Evolutionary conservation across 306 rosid genomes (phyloP).

Genomic region (Bauhinia variegata): DNA sequence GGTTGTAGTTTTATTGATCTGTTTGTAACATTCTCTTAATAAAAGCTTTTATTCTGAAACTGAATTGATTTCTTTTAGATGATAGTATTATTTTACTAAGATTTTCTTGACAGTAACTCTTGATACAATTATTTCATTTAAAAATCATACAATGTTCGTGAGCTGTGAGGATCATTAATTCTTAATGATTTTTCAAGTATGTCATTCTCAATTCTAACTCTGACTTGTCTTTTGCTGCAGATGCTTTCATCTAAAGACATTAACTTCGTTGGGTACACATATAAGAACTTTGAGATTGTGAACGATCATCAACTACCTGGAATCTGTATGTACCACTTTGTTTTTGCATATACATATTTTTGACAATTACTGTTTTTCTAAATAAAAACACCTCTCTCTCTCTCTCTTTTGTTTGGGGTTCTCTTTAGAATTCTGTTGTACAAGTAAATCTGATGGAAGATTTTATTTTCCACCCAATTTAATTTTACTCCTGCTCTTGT

Average conservation of each 20-base stretch:
- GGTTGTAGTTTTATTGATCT: constrained; percentile 8
- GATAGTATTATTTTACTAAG: constrained; percentile 15
- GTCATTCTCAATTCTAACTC: constrained; percentile 41
- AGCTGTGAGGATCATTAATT: constrained; percentile 15
- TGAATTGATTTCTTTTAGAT: constrained; percentile 25
- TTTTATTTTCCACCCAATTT: constrained; percentile 6
- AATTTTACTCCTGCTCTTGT: constrained; percentile 4
- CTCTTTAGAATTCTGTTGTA: constrained; percentile 5
- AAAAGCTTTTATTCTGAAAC: constrained; percentile 25
- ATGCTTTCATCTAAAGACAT: constrained; percentile 93
- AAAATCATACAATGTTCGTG: constrained; percentile 18
- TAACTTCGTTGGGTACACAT: constrained; percentile 96
- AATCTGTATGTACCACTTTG: constrained; percentile 61
- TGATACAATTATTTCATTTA: constrained; percentile 3
- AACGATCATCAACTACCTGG: constrained; percentile 88
- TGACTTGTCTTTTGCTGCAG: constrained; percentile 56
- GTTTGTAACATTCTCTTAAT: constrained; percentile 20
- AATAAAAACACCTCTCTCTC: no score
- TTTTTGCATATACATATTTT: constrained; percentile 23
- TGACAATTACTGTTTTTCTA: no score
- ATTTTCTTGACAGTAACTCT: constrained; percentile 11
- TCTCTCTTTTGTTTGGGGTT: no score
- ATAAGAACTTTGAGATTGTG: constrained; percentile 89
- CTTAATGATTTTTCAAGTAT: constrained; percentile 28
- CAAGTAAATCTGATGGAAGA: constrained; percentile 8